Base-by-base conservation (phyloP, 2,329 filamentous ascomycete genomes). In the Pseudocercospora cruenta region DNA sequence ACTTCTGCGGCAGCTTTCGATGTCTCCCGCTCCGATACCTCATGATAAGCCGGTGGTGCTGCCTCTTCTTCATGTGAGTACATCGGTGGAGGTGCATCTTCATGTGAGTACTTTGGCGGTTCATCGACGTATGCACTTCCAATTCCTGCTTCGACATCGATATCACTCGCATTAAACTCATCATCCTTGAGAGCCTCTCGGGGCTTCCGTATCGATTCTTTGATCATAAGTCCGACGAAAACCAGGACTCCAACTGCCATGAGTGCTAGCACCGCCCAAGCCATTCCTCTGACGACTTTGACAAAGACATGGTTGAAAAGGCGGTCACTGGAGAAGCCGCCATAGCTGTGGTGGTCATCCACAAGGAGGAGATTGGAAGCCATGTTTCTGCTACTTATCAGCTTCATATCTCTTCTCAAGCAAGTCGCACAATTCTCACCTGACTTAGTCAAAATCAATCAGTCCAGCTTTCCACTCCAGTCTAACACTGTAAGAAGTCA, bases 1-100 rank as follows among this genome's bases (percentile, higher is more conserved):
- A 43, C 39, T 43, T 43, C 24, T 54, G 21, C 24, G 21, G 24
- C 8, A n/a, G 3, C 24, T 22, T 22, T 26, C 24, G 24, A 12
- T 31, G 21, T 26, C 21, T 54, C 51, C 51, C 8, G n/a, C 10
- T 45, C 39, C n/a, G 28, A 22, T 8, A 28, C 10, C 26, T 59
- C 57, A n/a, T n/a, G 21, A 6, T 59, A 59, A 19, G 57, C 57
- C 22, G 57, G 57, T 16, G 57, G 57, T 21, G 33, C 57, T 19
- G 28, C 21, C 31, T 45, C 57, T 24, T 36, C 33, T 24, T 59
- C 24, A 21, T 22, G 14, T 10, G 12, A 12, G 14, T 28, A 43
- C 6, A 22, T 19, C 21, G 57, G 31, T 16, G 57, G 57, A 16
- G 24, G 22, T 14, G 51, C 51, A 26, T 55, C 51, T 16, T 6